Conservation (phyloP, 2,329 filamentous ascomycete species). For the Fusarium bactridioides region DNA sequence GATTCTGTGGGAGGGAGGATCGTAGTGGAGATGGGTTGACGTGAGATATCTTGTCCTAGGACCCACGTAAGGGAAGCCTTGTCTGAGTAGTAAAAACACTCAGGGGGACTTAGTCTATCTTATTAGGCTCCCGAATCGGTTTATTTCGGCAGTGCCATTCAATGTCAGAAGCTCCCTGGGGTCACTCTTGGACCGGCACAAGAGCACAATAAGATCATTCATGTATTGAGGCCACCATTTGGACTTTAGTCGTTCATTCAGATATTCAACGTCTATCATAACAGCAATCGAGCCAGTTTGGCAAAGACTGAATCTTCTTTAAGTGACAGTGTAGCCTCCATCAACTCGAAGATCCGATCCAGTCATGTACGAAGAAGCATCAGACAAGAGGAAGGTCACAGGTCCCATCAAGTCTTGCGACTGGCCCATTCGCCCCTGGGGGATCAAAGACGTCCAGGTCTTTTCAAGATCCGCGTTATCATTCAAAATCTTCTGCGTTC, state of each 20-base stretch:
- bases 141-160: no score
- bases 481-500: constrained; percentile 92
- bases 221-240: no score
- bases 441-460: constrained; percentile 91
- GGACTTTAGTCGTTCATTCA: background rate
- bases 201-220: background rate
- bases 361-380: constrained; percentile 75
- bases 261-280: background rate
- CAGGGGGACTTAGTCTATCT: background rate
- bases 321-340: constrained; percentile 82
- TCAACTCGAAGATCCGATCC: constrained; percentile 83
- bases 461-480: constrained; percentile 91
- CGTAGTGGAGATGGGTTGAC: background rate
- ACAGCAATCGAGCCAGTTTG: background rate
- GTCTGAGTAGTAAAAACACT: background rate
- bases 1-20: background rate
- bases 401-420: constrained; percentile 94
- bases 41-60: background rate
- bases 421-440: constrained; percentile 89
- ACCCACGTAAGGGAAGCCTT: no score
- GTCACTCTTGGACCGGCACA: background rate
- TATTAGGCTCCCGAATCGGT: no score
- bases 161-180: background rate
- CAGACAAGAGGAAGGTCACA: constrained; percentile 84
- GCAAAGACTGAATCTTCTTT: constrained; percentile 17